Evolutionary conservation across 208 protist genomes (phyloP).

Genomic region (Crithidia fasciculata): DNA sequence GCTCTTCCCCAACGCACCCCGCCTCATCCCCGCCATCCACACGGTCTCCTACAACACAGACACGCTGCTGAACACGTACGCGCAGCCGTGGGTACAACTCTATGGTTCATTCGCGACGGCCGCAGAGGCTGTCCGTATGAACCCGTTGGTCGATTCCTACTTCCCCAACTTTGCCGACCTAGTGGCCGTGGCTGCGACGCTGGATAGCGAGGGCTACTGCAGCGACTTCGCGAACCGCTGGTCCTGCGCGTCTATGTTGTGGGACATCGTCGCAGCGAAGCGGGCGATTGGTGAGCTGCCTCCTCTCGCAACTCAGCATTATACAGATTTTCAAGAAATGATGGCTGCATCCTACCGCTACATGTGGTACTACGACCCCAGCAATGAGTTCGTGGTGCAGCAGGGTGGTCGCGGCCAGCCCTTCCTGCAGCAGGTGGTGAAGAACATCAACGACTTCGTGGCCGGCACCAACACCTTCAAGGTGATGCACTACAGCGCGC

Average conservation of each 20-base stretch:
- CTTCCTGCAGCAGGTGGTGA: slow-evolving; percentile 46
- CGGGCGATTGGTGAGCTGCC: slow-evolving; percentile 13
- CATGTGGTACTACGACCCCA: slow-evolving; percentile 34
- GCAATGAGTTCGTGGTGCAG: slow-evolving; percentile 26
- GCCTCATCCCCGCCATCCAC: slow-evolving; percentile 53
- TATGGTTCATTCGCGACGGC: slow-evolving; percentile 16
- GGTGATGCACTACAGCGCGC: slow-evolving; percentile 60
- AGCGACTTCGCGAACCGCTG: slow-evolving; percentile 28
- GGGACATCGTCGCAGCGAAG: slow-evolving; percentile 51
- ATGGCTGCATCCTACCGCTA: slow-evolving; percentile 12
- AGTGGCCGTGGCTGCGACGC: slow-evolving; percentile 24
- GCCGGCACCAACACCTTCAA: slow-evolving; percentile 37
- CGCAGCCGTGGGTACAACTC: slow-evolving; percentile 28
- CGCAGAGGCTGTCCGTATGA: slow-evolving; percentile 11
- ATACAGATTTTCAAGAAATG: slow-evolving; percentile 38
- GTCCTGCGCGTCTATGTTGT: slow-evolving; percentile 35
- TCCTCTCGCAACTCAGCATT: slow-evolving; percentile 14
- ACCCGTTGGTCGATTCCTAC: slow-evolving; percentile 27
- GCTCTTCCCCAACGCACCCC: slow-evolving; percentile 32
- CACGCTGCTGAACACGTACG: slow-evolving; percentile 30
- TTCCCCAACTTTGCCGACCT: slow-evolving; percentile 34
- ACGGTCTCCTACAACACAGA: slow-evolving; percentile 2
- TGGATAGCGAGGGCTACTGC: slow-evolving; percentile 43
- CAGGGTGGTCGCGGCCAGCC: slow-evolving; percentile 50
- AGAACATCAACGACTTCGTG: slow-evolving; percentile 36